A percentile compares a stretch with the other conserved stretches of the same genome.
Conservation (phyloP, 805 yeast genomes). For the Middelhovenomyces tepae region DNA sequence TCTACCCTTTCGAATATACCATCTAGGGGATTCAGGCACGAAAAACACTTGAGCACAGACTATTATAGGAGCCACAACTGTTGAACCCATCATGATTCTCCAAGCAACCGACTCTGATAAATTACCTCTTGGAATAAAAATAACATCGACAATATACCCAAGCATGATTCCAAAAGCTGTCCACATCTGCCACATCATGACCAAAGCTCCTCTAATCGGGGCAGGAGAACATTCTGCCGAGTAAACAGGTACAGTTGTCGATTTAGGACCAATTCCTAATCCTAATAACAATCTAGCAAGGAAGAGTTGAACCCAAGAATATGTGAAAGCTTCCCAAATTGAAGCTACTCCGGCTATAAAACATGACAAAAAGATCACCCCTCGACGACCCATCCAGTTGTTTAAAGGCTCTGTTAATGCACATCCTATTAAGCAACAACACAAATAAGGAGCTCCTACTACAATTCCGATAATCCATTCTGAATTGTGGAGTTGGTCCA, state of each 20-base stretch:
- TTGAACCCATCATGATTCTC: constrained; percentile 62
- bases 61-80: constrained; percentile 49
- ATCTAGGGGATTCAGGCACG: constrained; percentile 65
- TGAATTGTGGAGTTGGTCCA: constrained; percentile 9
- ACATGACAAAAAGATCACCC: constrained; percentile 51
- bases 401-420: constrained; percentile 48
- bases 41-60: constrained; percentile 43
- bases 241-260: constrained; percentile 60
- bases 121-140: constrained; percentile 40
- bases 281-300: constrained; percentile 54
- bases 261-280: constrained; percentile 57
- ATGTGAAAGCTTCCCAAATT: constrained; percentile 55
- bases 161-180: constrained; percentile 68
- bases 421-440: constrained; percentile 48
- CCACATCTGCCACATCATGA: constrained; percentile 67
- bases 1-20: constrained; percentile 49
- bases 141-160: constrained; percentile 53
- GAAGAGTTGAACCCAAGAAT: constrained; percentile 52
- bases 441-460: constrained; percentile 57
- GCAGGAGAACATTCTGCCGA: constrained; percentile 57
- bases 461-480: constrained; percentile 50
- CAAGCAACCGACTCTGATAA: constrained; percentile 36
- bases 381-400: constrained; percentile 46
- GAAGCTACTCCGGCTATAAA: constrained; percentile 50
- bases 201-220: constrained; percentile 52